Conservation (phyloP, 306 rosid genomes). For the Gleditsia sinensis region DNA sequence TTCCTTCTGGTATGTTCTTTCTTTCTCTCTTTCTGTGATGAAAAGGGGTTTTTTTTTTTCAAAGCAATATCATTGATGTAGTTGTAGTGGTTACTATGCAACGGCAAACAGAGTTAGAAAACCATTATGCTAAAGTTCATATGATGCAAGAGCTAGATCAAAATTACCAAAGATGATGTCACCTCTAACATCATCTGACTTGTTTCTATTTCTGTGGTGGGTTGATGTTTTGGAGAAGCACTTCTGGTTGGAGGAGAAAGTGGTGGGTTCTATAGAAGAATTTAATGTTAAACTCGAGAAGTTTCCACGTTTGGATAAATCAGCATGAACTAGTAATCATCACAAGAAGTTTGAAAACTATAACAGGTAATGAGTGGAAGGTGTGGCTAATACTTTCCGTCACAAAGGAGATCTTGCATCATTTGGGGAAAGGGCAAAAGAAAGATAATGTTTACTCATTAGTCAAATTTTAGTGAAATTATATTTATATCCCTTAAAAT, state of each 20-base stretch:
- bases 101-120: background rate
- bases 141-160: constrained; percentile 30
- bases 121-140: background rate
- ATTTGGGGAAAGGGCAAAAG: background rate
- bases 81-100: background rate
- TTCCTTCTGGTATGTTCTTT: background rate
- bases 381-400: background rate
- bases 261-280: constrained; percentile 5
- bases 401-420: too few species aligned
- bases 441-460: background rate
- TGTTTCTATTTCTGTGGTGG: background rate
- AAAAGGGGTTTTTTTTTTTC: too few species aligned
- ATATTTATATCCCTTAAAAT: too few species aligned
- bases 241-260: constrained; percentile 25
- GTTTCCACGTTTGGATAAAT: constrained; percentile 26
- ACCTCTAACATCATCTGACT: constrained; percentile 16
- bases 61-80: background rate
- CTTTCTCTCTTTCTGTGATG: too few species aligned
- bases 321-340: constrained; percentile 25
- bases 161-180: background rate
- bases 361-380: constrained; percentile 24
- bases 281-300: constrained; percentile 29
- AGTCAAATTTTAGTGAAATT: background rate
- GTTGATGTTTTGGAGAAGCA: constrained; percentile 22
- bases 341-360: constrained; percentile 12